Evolutionary conservation across 345 rosid genomes (phyloP).

Genomic region (Microcos paniculata): DNA sequence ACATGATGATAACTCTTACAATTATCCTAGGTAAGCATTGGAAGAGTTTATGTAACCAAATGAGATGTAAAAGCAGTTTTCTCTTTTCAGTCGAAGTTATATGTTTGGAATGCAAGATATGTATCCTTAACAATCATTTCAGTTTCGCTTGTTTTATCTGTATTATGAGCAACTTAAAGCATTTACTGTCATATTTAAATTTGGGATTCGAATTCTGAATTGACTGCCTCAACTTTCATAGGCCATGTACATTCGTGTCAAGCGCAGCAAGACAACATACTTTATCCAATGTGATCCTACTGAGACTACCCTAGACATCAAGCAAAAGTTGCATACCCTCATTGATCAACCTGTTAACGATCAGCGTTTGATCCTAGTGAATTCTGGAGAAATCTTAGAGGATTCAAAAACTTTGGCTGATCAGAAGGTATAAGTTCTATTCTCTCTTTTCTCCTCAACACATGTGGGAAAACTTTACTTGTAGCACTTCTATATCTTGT

Average conservation of each 20-base stretch:
- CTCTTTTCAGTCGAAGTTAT: background rate
- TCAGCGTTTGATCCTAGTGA: constrained; percentile 66
- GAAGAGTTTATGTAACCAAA: background rate
- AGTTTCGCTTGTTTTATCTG: background rate
- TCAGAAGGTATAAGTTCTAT: constrained; percentile 50
- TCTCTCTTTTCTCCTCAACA: background rate
- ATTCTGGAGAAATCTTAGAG: constrained; percentile 58
- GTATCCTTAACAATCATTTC: background rate
- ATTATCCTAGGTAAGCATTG: background rate
- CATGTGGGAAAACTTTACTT: background rate
- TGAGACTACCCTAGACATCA: constrained; percentile 67
- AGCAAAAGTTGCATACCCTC: constrained; percentile 57
- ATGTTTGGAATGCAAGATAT: background rate
- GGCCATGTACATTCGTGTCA: constrained; percentile 96
- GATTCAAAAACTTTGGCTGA: constrained; percentile 84
- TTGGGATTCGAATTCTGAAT: constrained; percentile 23
- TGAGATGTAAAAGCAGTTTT: background rate
- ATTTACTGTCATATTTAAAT: background rate
- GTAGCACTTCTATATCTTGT: background rate
- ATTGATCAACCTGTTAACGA: constrained; percentile 64
- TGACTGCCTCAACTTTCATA: constrained; percentile 26
- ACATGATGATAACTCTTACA: background rate
- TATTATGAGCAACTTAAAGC: background rate
- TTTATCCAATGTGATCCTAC: constrained; percentile 88
- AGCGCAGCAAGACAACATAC: constrained; percentile 79